Base-by-base conservation (phyloP, 2,329 filamentous ascomycete genomes). In the Pestalotiopsis sp. region DNA sequence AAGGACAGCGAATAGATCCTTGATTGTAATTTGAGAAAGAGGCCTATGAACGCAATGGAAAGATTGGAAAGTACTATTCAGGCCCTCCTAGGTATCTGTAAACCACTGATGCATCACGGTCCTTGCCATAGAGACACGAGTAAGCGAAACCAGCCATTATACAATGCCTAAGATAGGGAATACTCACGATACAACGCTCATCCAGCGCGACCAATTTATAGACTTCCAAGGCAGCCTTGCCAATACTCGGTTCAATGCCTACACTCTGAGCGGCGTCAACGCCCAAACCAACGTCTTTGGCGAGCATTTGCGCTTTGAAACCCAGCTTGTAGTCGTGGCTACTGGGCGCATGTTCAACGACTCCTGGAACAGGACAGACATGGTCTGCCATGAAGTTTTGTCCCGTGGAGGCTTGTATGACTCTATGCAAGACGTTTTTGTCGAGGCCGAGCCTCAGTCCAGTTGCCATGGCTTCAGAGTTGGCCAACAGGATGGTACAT, bases 141-240 rank as follows among this genome's bases (percentile, higher is more conserved):
- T 58, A 27, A 9, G 56, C 25, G 13, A 1, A 25, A 58, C 20
- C 20, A 23, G 20, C 20, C 20, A 23, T 9, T 58, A 12, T 58
- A 11, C 2, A 2, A 14, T 57, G 23, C 13, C 52, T 58, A 20
- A 58, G n/a, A 58, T 17, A 7, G 56, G n/a, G 6, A 58, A 31
- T 27, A 62, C 59, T 62, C 31, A 62, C 59, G 14, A 62, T 62
- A 39, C 59, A 62, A 62, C 59, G 59, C 59, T 41, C 36, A 49
- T 64, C 61, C 17, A 23, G 17, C n/a, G 61, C 36, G 14, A 49
- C 61, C 39, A 27, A 17, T 17, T 27, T 49, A 2, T 45, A 64
- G n/a, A 64, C 61, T 14, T 49, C 39, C 6, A 45, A 23, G 4
- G 61, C 61, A 17, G 61, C 61, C 17, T 64, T 38, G 4, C 36